phyloP scores from a whole-genome alignment of 805 yeast species.

The Priceomyces carsonii region DNA sequence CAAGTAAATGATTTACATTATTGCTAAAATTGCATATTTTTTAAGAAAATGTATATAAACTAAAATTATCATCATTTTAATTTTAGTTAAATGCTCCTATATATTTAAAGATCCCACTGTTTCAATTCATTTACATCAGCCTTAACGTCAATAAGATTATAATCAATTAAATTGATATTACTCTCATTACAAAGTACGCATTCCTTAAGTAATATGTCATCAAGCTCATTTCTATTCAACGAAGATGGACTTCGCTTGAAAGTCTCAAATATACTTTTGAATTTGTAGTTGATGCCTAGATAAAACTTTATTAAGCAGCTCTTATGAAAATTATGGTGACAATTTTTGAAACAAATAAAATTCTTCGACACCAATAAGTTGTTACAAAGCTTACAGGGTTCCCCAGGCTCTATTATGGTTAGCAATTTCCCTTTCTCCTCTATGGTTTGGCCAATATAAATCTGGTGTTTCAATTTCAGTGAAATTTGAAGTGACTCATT shows the following conservation, averaged over 20 bases:
- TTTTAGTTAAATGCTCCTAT: not conserved
- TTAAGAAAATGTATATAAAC: too few relatives aligned
- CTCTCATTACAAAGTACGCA: slow-evolving; percentile 79
- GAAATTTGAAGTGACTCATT: slow-evolving; percentile 65
- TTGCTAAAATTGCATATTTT: too few relatives aligned
- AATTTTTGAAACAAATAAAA: slow-evolving; percentile 77
- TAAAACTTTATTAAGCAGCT: slow-evolving; percentile 77
- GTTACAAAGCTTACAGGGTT: slow-evolving; percentile 74
- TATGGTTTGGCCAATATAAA: slow-evolving; percentile 42
- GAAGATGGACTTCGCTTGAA: slow-evolving; percentile 46
- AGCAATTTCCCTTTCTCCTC: slow-evolving; percentile 44
- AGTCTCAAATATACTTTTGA: slow-evolving; percentile 61
- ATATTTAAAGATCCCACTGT: slow-evolving; percentile 49
- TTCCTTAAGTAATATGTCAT: slow-evolving; percentile 56
- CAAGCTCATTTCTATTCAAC: slow-evolving; percentile 51
- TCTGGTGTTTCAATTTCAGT: slow-evolving; percentile 58
- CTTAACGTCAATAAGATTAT: slow-evolving; percentile 47
- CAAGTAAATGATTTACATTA: too few relatives aligned
- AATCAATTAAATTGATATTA: slow-evolving; percentile 69
- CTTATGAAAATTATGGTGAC: slow-evolving; percentile 85
- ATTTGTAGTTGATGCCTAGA: slow-evolving; percentile 61
- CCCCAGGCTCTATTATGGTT: slow-evolving; percentile 78
- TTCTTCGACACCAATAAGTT: slow-evolving; percentile 68
- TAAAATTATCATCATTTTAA: too few relatives aligned
- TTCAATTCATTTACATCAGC: slow-evolving; percentile 35